Base-by-base conservation (phyloP, 2,329 filamentous ascomycete genomes). In the Penicillium digitatum region DNA sequence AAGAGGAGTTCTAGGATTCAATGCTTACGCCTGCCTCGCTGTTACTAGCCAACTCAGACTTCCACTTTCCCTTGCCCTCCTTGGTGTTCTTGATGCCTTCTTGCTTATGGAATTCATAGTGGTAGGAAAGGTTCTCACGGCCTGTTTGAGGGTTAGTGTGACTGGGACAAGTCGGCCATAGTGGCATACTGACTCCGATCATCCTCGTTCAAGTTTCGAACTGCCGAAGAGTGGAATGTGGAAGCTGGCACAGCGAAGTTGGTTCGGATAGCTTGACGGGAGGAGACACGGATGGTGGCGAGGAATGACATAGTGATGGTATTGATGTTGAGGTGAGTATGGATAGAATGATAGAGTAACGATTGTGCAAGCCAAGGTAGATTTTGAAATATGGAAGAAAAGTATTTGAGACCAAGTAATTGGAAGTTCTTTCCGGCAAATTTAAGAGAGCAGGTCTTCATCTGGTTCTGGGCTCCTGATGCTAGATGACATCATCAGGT, bases 31-130 rank as follows among this genome's bases (percentile, higher is more conserved):
- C 84, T 71, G 89, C 88, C 78, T 95, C 90, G 73, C 87, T 89
- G 73, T 90, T 84, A 47, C 85, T 88, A 3, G 89, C 89, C 47
- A 95, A 79, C 70, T 87, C 85, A 22, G 87, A 80, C 75, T 88
- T 87, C 89, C 90, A 94, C 69, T 90, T 81, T 50, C 80, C 86
- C 70, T 83, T 81, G 57, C 88, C 89, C 37, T 81, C 74, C 63
- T 79, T 77, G 71, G 74, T 71, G 56, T 72, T 72, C 57, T 74
- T 71, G 56, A 82, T 54, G 52, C 78, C 75, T n/a, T 87, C 84
- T 57, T 89, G 82, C 78, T 92, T 91, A 60, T 79, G 66, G 12
- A 64, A 38, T 59, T 81, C 79, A 59, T 78, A 79, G 63, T 77
- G 66, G 4, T 73, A 61, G 47, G 70, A 66, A 34, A 80, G 71